Base-by-base conservation (phyloP, 2,329 filamentous ascomycete species). In the Diaporthe destruens region DNA sequence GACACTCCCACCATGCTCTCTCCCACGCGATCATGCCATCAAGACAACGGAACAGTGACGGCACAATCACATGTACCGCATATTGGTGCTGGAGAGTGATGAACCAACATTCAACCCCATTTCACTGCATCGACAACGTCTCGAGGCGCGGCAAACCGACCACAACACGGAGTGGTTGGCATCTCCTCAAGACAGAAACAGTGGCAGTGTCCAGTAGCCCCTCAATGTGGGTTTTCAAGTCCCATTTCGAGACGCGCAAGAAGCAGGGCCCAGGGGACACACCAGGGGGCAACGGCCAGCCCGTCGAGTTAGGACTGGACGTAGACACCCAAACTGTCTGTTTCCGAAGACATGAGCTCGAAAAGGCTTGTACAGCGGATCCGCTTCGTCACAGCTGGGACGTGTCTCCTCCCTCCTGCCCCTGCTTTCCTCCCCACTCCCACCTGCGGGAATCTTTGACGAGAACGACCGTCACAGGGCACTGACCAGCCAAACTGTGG, bases 181-280 rank as follows among this genome's bases (percentile, higher is more conserved):
- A 54, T 53, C 32, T n/a, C 44, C 68, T 70, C 29, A 34, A 70
- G 47, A 39, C 61, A 39, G 32, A 56, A 63, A 39, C 66, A 57
- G 69, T 72, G 73, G 71, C 71, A 72, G 71, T 74, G 53, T 74
- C 67, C 49, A 71, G 59, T 67, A 67, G 54, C 51, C 66, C 47
- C 65, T 56, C 71, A 63, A 39, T 71, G 73, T 74, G 73, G 73
- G 42, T 72, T 70, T 49, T 54, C 25, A 23, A 39, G 57, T 66
- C 56, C 25, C 47, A 47, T 63, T 47, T 32, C 44, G 49, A 71
- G 69, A 72, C 72, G 71, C 63, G 61, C 68, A 66, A 70, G 72
- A 72, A 49, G 66, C 72, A 74, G 69, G 69, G 61, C 36, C 55
- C 49, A 56, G 69, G 73, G 51, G 34, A 54, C 42, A 66, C 51